Percentiles rank a stretch among this genome's conserved stretches.
Evolutionary conservation across 2,329 filamentous ascomycete genomes (phyloP).

Genomic region (Zymoseptoria ardabiliae): DNA sequence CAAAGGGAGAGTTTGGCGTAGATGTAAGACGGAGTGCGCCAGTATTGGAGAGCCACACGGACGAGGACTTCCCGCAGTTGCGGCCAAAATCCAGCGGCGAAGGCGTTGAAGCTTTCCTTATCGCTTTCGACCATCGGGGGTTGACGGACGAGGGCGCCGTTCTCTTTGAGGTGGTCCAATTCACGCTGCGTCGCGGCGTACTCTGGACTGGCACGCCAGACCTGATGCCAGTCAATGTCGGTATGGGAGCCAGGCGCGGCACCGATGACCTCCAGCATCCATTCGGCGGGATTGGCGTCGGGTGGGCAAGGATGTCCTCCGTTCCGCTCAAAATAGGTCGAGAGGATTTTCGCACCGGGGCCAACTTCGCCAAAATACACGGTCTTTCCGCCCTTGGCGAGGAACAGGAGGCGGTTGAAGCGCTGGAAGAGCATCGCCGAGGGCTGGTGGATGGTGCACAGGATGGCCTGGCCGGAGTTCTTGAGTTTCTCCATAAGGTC

Average conservation of each 20-base stretch:
- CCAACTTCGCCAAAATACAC: conserved; percentile 80
- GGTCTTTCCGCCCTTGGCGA: conserved; percentile 66
- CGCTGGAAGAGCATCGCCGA: conserved; percentile 90
- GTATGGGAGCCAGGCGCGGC: conserved; percentile 44
- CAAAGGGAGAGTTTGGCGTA: conserved; percentile 72
- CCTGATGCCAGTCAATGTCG: conserved; percentile 45
- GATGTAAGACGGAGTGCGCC: conserved; percentile 83
- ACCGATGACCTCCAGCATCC: conserved; percentile 59
- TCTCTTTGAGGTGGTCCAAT: conserved; percentile 37
- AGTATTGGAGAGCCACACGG: conserved; percentile 85
- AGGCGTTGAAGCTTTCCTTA: conserved; percentile 61
- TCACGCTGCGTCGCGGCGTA: conserved; percentile 39
- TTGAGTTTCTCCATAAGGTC: conserved; percentile 83
- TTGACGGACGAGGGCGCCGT: conserved; percentile 7
- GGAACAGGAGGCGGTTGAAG: conserved; percentile 73
- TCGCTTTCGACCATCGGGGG: conserved; percentile 37
- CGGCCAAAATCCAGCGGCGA: conserved; percentile 64
- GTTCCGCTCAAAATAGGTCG: conserved; percentile 68
- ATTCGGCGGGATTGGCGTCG: conserved; percentile 73
- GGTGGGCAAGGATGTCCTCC: conserved; percentile 58
- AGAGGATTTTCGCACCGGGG: conserved; percentile 59
- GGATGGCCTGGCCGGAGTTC: conserved; percentile 80
- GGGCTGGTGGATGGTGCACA: conserved; percentile 98
- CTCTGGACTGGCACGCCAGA: conserved; percentile 44
- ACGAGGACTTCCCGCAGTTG: conserved; percentile 62